Conservation (phyloP, 371 early-diverging fungal species). For the Mortierella sp. region DNA sequence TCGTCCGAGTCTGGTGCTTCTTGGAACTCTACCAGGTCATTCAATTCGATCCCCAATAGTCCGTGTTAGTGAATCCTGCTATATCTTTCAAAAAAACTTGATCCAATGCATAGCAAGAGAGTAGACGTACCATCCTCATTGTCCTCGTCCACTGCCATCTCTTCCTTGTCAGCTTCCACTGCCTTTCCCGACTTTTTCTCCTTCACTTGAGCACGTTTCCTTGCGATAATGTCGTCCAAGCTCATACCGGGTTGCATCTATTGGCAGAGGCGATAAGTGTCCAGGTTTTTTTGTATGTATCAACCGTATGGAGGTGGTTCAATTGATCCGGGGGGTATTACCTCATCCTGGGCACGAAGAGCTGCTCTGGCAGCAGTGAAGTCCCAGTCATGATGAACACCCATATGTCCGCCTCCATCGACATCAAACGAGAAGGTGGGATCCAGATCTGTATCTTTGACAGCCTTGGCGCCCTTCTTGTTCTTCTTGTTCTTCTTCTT, state of each 20-base stretch:
- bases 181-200: constrained; percentile 58
- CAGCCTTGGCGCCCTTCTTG: constrained; percentile 47
- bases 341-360: constrained; percentile 67
- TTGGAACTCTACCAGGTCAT: constrained; percentile 25
- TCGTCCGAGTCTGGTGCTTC: constrained; percentile 50
- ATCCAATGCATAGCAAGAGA: too few relatives aligned
- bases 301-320: too few relatives aligned
- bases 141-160: constrained; percentile 45
- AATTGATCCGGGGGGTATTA: constrained; percentile 40
- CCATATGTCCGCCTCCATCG: constrained; percentile 71
- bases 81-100: background rate
- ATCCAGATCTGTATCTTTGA: constrained; percentile 60
- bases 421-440: constrained; percentile 80
- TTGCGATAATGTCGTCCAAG: constrained; percentile 79
- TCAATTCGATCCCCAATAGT: background rate
- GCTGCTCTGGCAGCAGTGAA: constrained; percentile 84
- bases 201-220: constrained; percentile 59
- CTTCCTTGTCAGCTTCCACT: constrained; percentile 36
- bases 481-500: constrained; percentile 57
- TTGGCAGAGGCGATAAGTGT: too few relatives aligned
- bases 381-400: constrained; percentile 79
- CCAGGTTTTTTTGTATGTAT: too few relatives aligned
- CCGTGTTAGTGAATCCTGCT: background rate
- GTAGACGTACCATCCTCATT: constrained; percentile 44
- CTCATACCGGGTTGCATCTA: constrained; percentile 53